A percentile compares a stretch with the other conserved stretches of the same genome.
These are phyloP conservation scores for Apiospora kogelbergensis DNA, from an alignment of 2,329 filamentous ascomycete species.

Conservation along the genomic window DNA sequence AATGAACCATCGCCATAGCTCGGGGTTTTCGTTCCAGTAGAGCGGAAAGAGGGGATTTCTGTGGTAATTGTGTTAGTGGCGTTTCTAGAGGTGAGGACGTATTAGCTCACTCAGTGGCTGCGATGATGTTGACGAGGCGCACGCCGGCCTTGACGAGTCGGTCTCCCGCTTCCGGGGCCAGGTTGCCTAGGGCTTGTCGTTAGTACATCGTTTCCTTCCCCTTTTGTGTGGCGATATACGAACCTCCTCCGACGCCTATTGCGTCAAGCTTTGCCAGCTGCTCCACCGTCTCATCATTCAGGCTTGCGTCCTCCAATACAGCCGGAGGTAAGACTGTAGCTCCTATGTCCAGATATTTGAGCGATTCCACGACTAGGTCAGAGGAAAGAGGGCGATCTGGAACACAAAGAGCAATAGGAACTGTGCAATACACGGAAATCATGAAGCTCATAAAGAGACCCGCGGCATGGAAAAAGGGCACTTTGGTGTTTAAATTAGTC, in stretches of 20 bases:
- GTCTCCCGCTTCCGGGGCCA: conserved; percentile 38
- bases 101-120: conserved; percentile 40
- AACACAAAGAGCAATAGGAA: conserved; percentile 28
- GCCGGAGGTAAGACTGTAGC: conserved; percentile 36
- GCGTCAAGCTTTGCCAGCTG: conserved; percentile 33
- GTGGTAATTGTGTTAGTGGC: conserved; percentile 15
- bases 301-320: conserved; percentile 43
- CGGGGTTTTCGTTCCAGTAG: conserved; percentile 31
- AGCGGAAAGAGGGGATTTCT: conserved; percentile 36
- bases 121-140: conserved; percentile 36
- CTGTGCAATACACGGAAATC: conserved; percentile 31
- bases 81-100: not conserved
- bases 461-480: conserved; percentile 42
- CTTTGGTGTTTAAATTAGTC: conserved; percentile 10
- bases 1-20: conserved; percentile 45
- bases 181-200: conserved; percentile 29
- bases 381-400: conserved; percentile 35
- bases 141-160: conserved; percentile 36
- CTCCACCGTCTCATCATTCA: conserved; percentile 29
- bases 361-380: conserved; percentile 32
- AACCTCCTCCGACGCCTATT: conserved; percentile 40
- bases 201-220: not conserved
- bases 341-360: conserved; percentile 28
- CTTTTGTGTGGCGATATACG: conserved; percentile 13
- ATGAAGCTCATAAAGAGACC: conserved; percentile 28